Evolutionary conservation across 2,329 filamentous ascomycete genomes (phyloP).

Genomic region (Fusarium napiforme): DNA sequence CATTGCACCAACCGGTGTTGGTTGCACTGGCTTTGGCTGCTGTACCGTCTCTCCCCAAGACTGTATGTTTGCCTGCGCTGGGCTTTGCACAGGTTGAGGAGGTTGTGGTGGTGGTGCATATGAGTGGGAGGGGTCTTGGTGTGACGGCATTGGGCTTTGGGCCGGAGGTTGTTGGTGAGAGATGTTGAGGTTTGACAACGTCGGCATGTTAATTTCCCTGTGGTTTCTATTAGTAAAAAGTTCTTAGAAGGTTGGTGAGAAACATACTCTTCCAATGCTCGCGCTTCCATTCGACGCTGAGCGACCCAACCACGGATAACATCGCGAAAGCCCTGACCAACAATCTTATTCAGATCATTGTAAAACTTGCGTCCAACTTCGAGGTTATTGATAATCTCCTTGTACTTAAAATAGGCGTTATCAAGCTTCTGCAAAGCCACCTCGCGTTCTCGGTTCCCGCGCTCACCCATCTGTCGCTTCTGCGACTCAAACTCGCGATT

Average conservation of each 20-base stretch:
- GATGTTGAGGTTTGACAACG: conserved; percentile 58
- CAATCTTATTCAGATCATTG: conserved; percentile 91
- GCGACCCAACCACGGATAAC: conserved; percentile 81
- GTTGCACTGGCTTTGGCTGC: conserved; percentile 62
- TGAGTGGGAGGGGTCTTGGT: conserved; percentile 23
- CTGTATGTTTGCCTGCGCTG: conserved; percentile 64
- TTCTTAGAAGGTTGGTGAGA: no score
- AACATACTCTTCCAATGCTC: conserved; percentile 79
- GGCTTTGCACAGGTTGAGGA: conserved; percentile 41
- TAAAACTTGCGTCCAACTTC: conserved; percentile 96
- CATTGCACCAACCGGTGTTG: conserved; percentile 48
- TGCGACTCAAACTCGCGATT: conserved; percentile 82
- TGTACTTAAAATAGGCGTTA: conserved; percentile 94
- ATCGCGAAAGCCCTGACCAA: conserved; percentile 82
- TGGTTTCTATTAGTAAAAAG: neutral
- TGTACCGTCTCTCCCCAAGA: conserved; percentile 70
- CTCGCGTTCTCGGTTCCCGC: conserved; percentile 78
- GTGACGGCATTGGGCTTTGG: conserved; percentile 31
- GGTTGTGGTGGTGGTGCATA: conserved; percentile 25
- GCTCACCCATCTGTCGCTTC: conserved; percentile 71
- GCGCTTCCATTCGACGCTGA: conserved; percentile 82
- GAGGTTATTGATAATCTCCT: conserved; percentile 91
- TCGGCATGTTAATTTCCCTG: conserved; percentile 65
- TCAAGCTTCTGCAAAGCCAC: conserved; percentile 87
- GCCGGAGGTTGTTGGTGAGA: conserved; percentile 45